These are phyloP conservation scores for Botrytis medusae DNA, from an alignment of 2,329 filamentous ascomycete species.

Conservation along the genomic window DNA sequence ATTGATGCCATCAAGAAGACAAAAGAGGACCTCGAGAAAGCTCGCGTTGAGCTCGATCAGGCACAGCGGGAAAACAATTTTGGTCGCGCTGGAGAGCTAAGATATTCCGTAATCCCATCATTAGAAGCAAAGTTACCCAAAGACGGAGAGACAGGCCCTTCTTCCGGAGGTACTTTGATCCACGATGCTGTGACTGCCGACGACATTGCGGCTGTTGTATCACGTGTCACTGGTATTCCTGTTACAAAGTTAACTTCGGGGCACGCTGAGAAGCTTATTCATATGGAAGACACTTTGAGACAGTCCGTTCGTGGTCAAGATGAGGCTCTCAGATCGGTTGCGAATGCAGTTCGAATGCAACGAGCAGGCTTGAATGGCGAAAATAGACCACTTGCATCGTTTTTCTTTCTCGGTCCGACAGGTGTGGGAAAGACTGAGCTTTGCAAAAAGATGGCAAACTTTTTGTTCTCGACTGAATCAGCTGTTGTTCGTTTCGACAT, in stretches of 20 bases:
- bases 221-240: constrained; percentile 77
- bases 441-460: constrained; percentile 91
- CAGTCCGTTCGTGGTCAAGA: constrained; percentile 89
- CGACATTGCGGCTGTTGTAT: constrained; percentile 91
- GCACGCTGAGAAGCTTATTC: constrained; percentile 89
- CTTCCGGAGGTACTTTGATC: constrained; percentile 58
- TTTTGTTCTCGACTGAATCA: constrained; percentile 88
- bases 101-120: constrained; percentile 82
- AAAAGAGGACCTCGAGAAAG: constrained; percentile 85
- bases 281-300: constrained; percentile 89
- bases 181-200: constrained; percentile 95
- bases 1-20: constrained; percentile 84
- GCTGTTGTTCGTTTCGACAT: constrained; percentile 96
- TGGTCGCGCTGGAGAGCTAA: constrained; percentile 82
- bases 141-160: constrained; percentile 54
- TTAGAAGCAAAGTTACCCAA: constrained; percentile 78
- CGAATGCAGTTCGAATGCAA: constrained; percentile 91
- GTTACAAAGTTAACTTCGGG: constrained; percentile 89
- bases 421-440: constrained; percentile 97
- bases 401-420: constrained; percentile 97
- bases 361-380: constrained; percentile 88
- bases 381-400: constrained; percentile 86
- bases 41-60: constrained; percentile 79
- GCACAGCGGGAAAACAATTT: constrained; percentile 84
- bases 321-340: constrained; percentile 85